Conservation (phyloP, 2,329 filamentous ascomycete genomes). For the Aspergillus sp. region DNA sequence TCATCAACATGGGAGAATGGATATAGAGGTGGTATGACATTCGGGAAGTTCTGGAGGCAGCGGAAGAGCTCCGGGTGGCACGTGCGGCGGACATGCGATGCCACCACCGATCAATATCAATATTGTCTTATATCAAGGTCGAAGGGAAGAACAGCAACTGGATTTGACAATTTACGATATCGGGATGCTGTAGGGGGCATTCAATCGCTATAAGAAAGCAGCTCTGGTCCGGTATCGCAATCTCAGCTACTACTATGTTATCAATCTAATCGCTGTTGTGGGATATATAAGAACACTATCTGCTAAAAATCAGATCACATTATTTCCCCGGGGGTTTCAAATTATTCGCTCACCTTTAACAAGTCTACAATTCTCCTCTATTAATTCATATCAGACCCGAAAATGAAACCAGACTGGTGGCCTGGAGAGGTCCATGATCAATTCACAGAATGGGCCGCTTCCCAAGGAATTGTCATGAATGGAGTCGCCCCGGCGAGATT, state of each 20-base stretch:
- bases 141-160: no score
- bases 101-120: no score
- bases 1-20: conserved; percentile 6
- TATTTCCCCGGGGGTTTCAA: neutral
- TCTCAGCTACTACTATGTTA: no score
- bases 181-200: no score
- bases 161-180: no score
- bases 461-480: conserved; percentile 61
- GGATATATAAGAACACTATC: no score
- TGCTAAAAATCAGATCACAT: neutral
- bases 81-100: neutral
- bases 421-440: conserved; percentile 39
- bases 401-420: conserved; percentile 24
- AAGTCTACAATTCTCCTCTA: neutral
- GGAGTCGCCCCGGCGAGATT: conserved; percentile 64
- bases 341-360: neutral
- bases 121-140: no score
- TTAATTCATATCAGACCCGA: neutral
- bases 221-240: no score
- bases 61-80: conserved; percentile 8
- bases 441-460: conserved; percentile 65
- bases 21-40: conserved; percentile 12
- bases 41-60: neutral
- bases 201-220: no score
- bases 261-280: no score